Conservation (phyloP, 1,284 basidiomycete genomes). For the Tremellales sp. region DNA sequence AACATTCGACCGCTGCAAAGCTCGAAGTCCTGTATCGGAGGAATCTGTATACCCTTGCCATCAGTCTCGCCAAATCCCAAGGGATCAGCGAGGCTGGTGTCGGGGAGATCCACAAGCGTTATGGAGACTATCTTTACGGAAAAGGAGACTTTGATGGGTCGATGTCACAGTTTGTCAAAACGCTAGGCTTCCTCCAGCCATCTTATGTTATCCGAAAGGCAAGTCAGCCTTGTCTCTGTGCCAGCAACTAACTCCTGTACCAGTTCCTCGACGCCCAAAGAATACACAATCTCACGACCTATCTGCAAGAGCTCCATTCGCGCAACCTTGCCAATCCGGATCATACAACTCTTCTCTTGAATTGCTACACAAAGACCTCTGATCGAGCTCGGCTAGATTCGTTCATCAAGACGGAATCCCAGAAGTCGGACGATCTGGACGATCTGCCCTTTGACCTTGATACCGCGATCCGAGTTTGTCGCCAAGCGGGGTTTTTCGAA, state of each 20-base stretch:
- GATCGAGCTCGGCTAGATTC: slow-evolving; percentile 82
- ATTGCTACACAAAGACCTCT: slow-evolving; percentile 95
- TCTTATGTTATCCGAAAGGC: slow-evolving; percentile 97
- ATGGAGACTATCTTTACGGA: slow-evolving; percentile 85
- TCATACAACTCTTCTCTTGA: slow-evolving; percentile 90
- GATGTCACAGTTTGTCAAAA: slow-evolving; percentile 87
- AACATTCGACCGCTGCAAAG: slow-evolving; percentile 74
- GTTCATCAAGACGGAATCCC: slow-evolving; percentile 84
- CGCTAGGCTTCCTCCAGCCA: slow-evolving; percentile 82
- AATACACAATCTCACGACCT: slow-evolving; percentile 89
- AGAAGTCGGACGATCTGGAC: slow-evolving; percentile 49
- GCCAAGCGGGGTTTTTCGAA: slow-evolving; percentile 92
- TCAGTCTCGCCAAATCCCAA: slow-evolving; percentile 67
- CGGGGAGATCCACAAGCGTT: slow-evolving; percentile 80
- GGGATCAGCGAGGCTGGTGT: slow-evolving; percentile 65
- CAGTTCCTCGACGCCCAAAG: slow-evolving; percentile 95
- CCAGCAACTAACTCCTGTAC: neutral
- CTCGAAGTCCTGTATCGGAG: slow-evolving; percentile 76
- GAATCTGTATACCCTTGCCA: slow-evolving; percentile 67
- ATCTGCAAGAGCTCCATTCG: slow-evolving; percentile 90
- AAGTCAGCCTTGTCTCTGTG: slow-evolving; percentile 9
- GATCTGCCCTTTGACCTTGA: slow-evolving; percentile 94
- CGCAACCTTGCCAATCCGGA: slow-evolving; percentile 88
- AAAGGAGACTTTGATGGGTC: slow-evolving; percentile 92
- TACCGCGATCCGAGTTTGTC: slow-evolving; percentile 91